A percentile compares a stretch with the other conserved stretches of the same genome.
Evolutionary conservation across 2,329 filamentous ascomycete species (phyloP).

Genomic region (Leptosphaerulina australis): DNA sequence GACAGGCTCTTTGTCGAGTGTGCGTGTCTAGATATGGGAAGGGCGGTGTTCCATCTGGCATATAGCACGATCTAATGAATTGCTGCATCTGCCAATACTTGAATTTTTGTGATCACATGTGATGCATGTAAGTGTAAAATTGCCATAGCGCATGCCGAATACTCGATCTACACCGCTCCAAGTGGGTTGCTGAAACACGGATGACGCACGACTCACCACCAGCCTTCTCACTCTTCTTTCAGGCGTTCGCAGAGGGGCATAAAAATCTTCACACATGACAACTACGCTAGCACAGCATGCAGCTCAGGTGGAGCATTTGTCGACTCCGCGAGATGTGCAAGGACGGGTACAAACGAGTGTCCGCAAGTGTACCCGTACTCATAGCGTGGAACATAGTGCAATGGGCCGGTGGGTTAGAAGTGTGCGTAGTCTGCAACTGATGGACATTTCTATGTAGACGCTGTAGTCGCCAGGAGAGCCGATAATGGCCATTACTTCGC

Average conservation of each 20-base stretch:
- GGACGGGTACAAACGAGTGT: conserved; percentile 12
- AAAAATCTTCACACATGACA: conserved; percentile 15
- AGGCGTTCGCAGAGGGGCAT: too few relatives aligned
- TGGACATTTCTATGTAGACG: conserved; percentile 4
- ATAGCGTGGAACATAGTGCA: conserved; percentile 11
- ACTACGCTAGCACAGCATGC: conserved; percentile 7
- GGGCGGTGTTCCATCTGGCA: conserved; percentile 30
- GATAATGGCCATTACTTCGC: not conserved
- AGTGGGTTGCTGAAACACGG: too few relatives aligned
- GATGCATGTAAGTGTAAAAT: conserved; percentile 1
- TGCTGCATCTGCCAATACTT: conserved; percentile 28
- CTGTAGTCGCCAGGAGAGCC: conserved; percentile 8
- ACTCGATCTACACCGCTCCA: too few relatives aligned
- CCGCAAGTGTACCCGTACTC: conserved; percentile 12
- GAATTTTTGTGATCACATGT: not conserved
- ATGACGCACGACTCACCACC: not conserved
- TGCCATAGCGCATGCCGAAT: too few relatives aligned
- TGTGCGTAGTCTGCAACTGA: conserved; percentile 7
- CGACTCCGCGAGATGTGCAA: conserved; percentile 15
- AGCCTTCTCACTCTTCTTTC: too few relatives aligned
- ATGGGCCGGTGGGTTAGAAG: conserved; percentile 9
- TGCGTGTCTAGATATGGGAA: conserved; percentile 26
- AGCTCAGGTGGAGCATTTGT: conserved; percentile 5
- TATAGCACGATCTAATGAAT: conserved; percentile 43
- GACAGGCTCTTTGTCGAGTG: conserved; percentile 19